These are phyloP conservation scores for Stromatinia cepivora DNA, from an alignment of 2,329 filamentous ascomycete genomes.

Conservation along the genomic window DNA sequence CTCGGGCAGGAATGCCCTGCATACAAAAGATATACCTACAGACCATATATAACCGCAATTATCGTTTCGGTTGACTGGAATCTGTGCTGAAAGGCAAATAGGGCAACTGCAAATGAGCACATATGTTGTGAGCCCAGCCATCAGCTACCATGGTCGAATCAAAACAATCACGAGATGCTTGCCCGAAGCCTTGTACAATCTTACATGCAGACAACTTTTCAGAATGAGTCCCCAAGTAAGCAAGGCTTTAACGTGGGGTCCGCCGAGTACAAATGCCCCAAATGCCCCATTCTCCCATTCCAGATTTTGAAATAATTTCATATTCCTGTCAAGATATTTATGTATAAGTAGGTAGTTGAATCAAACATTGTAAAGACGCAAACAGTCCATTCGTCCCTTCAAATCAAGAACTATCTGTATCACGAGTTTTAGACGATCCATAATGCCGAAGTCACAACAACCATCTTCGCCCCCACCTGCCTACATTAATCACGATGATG, in stretches of 20 bases:
- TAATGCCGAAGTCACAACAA: not conserved
- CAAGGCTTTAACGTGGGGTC: too few relatives aligned
- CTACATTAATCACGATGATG: not conserved
- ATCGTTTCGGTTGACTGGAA: not conserved
- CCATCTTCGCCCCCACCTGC: conserved; percentile 1
- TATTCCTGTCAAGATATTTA: not conserved
- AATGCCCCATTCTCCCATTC: not conserved
- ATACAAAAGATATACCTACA: not conserved
- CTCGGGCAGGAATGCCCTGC: not conserved
- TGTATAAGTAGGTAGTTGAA: not conserved
- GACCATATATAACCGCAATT: too few relatives aligned
- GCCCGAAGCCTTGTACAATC: not conserved
- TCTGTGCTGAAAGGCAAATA: not conserved
- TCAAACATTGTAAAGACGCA: not conserved
- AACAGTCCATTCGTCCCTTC: not conserved
- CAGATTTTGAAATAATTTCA: not conserved
- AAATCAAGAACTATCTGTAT: not conserved
- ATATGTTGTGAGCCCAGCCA: not conserved
- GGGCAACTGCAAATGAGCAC: not conserved
- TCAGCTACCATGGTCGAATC: not conserved
- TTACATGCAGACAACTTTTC: not conserved
- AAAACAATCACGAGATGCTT: not conserved
- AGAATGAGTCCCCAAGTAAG: not conserved
- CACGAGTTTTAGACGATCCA: not conserved
- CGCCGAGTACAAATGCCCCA: conserved; percentile 4